phyloP scores from a whole-genome alignment of 2,329 filamentous ascomycete species.

The Colletotrichum acutatum region DNA sequence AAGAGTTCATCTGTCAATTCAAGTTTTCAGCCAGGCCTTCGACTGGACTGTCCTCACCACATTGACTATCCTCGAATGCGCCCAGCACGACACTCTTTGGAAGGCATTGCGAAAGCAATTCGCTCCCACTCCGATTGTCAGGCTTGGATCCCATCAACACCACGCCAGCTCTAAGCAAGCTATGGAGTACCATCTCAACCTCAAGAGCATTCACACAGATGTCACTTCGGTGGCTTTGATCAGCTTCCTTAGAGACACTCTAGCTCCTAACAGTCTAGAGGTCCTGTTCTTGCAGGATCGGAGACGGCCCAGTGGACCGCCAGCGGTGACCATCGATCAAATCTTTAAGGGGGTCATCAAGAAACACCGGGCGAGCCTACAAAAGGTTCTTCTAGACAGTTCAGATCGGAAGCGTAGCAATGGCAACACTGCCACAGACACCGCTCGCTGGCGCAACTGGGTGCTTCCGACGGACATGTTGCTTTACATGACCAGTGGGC shows the following conservation, averaged over 20 bases:
- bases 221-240: slow-evolving; percentile 75
- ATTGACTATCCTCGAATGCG: slow-evolving; percentile 79
- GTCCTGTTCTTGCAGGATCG: slow-evolving; percentile 80
- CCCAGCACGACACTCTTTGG: slow-evolving; percentile 80
- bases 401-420: slow-evolving; percentile 58
- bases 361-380: slow-evolving; percentile 76
- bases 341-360: slow-evolving; percentile 78
- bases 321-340: slow-evolving; percentile 72
- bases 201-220: slow-evolving; percentile 83
- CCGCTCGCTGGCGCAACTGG: slow-evolving; percentile 74
- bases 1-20: slow-evolving; percentile 77
- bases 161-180: slow-evolving; percentile 43
- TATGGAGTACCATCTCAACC: slow-evolving; percentile 69
- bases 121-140: slow-evolving; percentile 52
- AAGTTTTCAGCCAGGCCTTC: slow-evolving; percentile 75
- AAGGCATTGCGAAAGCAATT: slow-evolving; percentile 74
- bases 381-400: slow-evolving; percentile 80
- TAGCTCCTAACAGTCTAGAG: slow-evolving; percentile 84
- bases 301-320: slow-evolving; percentile 53
- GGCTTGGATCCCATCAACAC: slow-evolving; percentile 25
- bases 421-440: slow-evolving; percentile 41
- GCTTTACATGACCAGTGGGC: slow-evolving; percentile 79
- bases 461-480: slow-evolving; percentile 76
- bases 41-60: slow-evolving; percentile 80
- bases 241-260: slow-evolving; percentile 79